Conservation (phyloP, 2,329 filamentous ascomycete species). For the Xylaria sp. region DNA sequence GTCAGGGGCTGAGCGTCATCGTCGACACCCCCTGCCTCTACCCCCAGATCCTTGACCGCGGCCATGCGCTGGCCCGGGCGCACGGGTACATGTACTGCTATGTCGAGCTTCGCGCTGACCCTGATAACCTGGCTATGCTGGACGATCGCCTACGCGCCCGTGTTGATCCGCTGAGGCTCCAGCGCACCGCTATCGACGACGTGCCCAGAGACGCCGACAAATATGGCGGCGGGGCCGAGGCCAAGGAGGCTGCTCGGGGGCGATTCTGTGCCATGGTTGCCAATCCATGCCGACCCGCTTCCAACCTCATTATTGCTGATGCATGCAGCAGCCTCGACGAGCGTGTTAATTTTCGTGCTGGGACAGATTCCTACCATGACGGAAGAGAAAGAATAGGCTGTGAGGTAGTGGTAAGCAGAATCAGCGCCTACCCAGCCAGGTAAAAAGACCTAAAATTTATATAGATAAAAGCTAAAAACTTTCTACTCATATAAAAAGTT, state of each 20-base stretch:
- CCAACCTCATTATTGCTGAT: not conserved
- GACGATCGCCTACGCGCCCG: not conserved
- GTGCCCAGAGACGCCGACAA: not conserved
- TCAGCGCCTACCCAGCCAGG: too few species aligned
- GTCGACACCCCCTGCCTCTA: not conserved
- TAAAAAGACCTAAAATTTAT: too few species aligned
- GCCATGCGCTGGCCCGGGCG: not conserved
- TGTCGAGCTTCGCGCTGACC: slow-evolving; percentile 4
- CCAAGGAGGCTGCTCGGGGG: not conserved
- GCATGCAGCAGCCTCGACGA: not conserved
- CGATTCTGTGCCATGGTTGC: not conserved
- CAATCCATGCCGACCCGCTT: not conserved
- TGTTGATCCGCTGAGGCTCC: not conserved
- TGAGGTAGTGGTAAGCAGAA: too few species aligned
- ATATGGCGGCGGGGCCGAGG: not conserved
- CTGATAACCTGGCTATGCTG: not conserved
- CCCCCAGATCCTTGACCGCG: not conserved
- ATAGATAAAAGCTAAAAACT: too few species aligned
- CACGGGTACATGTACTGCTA: slow-evolving; percentile 19
- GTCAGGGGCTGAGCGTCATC: not conserved
- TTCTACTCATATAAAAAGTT: too few species aligned
- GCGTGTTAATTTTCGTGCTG: not conserved
- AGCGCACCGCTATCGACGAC: not conserved
- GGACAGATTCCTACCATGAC: not conserved
- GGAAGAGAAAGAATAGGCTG: not conserved